Evolutionary conservation across 768 basidiomycete species (phyloP).

Genomic region (Cystobasidium onofrii): DNA sequence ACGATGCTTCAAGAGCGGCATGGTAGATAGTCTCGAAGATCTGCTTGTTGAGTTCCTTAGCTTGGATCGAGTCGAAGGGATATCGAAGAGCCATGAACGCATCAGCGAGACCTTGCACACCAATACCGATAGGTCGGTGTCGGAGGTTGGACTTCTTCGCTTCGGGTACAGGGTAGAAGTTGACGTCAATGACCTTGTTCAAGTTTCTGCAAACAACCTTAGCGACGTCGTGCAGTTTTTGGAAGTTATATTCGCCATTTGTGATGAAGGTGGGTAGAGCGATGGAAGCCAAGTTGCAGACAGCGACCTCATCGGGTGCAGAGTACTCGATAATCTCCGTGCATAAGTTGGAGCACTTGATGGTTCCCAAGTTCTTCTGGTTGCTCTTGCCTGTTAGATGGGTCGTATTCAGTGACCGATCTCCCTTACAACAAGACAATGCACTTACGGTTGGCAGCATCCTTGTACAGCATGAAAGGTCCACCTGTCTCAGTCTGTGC

Average conservation of each 20-base stretch:
- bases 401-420: too few relatives aligned
- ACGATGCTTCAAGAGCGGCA: conserved; percentile 79
- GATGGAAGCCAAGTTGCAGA: conserved; percentile 96
- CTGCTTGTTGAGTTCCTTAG: conserved; percentile 78
- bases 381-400: conserved; percentile 73
- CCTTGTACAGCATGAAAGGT: conserved; percentile 99
- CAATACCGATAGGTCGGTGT: conserved; percentile 92
- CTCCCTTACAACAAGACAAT: too few relatives aligned
- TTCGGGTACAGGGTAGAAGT: conserved; percentile 90
- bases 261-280: conserved; percentile 83
- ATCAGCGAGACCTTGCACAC: conserved; percentile 95
- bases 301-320: conserved; percentile 90
- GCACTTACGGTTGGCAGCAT: conserved; percentile 73
- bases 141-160: conserved; percentile 90
- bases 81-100: conserved; percentile 94
- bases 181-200: conserved; percentile 86
- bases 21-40: conserved; percentile 99
- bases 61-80: conserved; percentile 85
- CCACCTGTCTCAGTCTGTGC: conserved; percentile 96
- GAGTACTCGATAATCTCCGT: conserved; percentile 99
- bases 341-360: conserved; percentile 98
- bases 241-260: conserved; percentile 67
- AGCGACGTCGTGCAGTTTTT: conserved; percentile 83
- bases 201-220: conserved; percentile 90
- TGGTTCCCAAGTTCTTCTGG: conserved; percentile 94